phyloP scores from a whole-genome alignment of 495 filamentous ascomycete genomes.

The Daldinia concentrica region DNA sequence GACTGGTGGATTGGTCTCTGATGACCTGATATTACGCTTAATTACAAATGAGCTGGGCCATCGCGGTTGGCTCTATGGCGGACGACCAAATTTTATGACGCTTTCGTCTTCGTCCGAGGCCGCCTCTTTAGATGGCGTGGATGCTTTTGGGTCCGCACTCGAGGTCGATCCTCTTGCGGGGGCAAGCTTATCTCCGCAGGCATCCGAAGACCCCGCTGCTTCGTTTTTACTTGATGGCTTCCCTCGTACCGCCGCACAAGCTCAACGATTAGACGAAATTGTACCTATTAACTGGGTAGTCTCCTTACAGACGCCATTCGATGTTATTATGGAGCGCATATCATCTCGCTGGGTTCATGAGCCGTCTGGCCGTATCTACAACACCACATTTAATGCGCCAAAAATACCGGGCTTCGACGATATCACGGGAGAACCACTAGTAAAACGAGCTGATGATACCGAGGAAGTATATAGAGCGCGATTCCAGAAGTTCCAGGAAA shows the following conservation, averaged over 20 bases:
- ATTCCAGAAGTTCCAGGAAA: conserved; percentile 84
- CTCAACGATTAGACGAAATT: conserved; percentile 74
- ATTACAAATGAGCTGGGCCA: conserved; percentile 86
- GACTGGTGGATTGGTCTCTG: conserved; percentile 82
- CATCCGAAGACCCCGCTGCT: conserved; percentile 75
- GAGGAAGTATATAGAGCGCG: conserved; percentile 84
- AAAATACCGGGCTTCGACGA: conserved; percentile 85
- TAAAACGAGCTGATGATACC: conserved; percentile 83
- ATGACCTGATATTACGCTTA: conserved; percentile 88
- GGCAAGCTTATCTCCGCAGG: conserved; percentile 47
- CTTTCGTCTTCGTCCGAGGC: conserved; percentile 50
- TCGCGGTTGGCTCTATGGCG: conserved; percentile 78
- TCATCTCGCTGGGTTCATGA: conserved; percentile 93
- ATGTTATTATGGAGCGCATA: conserved; percentile 89
- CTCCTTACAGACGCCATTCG: conserved; percentile 68
- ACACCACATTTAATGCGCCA: conserved; percentile 89
- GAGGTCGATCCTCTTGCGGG: conserved; percentile 44
- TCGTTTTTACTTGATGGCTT: conserved; percentile 98
- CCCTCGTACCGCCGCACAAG: conserved; percentile 86
- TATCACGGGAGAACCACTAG: conserved; percentile 86
- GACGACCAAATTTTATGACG: conserved; percentile 54
- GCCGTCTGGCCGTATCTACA: conserved; percentile 91
- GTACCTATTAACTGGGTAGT: conserved; percentile 94
- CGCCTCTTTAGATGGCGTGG: conserved; percentile 43
- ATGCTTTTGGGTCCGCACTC: conserved; percentile 53